A percentile compares a stretch with the other conserved stretches of the same genome.
These are phyloP conservation scores for Simplicillium aogashimaense DNA, from an alignment of 2,329 filamentous ascomycete species.

Conservation along the genomic window DNA sequence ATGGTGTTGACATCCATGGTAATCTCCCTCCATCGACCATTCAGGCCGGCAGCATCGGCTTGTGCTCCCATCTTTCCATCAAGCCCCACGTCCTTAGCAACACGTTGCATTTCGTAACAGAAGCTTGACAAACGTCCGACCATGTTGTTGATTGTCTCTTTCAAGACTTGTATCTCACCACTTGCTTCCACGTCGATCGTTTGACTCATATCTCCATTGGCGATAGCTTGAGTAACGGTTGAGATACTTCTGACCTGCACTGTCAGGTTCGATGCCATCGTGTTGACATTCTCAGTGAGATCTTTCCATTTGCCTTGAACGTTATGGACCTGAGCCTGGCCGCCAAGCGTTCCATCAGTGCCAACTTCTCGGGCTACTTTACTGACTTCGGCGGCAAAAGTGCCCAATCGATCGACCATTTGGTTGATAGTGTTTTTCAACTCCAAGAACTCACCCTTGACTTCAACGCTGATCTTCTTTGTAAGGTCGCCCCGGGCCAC, in stretches of 20 bases:
- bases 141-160: constrained; percentile 99
- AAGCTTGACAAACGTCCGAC: constrained; percentile 91
- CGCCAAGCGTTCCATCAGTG: constrained; percentile 87
- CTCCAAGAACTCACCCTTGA: constrained; percentile 86
- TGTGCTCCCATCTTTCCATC: constrained; percentile 98
- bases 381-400: constrained; percentile 93
- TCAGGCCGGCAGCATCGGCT: constrained; percentile 85
- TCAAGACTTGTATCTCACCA: constrained; percentile 86
- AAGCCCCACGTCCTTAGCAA: constrained; percentile 92
- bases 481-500: constrained; percentile 91
- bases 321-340: constrained; percentile 86
- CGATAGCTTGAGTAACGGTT: constrained; percentile 88
- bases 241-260: constrained; percentile 73
- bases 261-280: constrained; percentile 59
- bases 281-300: constrained; percentile 83
- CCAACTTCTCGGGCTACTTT: constrained; percentile 93
- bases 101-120: constrained; percentile 90
- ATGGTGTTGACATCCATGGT: constrained; percentile 95
- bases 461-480: constrained; percentile 91
- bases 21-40: constrained; percentile 96
- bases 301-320: constrained; percentile 98
- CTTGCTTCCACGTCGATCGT: constrained; percentile 93
- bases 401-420: constrained; percentile 95
- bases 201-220: constrained; percentile 89
- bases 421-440: constrained; percentile 97